Evolutionary conservation across 2,329 filamentous ascomycete species (phyloP).

Genomic region (Corinectria fuckeliana): DNA sequence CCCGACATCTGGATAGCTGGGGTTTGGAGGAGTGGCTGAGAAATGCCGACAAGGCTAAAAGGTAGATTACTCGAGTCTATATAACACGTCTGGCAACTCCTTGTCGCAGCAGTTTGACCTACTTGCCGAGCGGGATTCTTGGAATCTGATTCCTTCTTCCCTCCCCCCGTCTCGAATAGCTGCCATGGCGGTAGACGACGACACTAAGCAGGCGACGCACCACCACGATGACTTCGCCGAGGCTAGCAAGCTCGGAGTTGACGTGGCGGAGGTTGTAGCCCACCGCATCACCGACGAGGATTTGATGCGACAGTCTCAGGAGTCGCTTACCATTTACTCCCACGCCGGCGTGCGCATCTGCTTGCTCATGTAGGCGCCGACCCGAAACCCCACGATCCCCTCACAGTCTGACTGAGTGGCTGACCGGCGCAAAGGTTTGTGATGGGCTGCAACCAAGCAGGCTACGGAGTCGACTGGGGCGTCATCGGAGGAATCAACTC

Average conservation of each 20-base stretch:
- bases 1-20: not conserved
- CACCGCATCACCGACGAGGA: conserved; percentile 31
- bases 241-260: conserved; percentile 28
- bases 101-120: not conserved
- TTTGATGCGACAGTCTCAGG: conserved; percentile 25
- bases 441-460: conserved; percentile 15
- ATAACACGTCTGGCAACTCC: not conserved
- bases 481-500: conserved; percentile 35
- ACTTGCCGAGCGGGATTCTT: not conserved
- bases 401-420: not conserved
- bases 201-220: not conserved
- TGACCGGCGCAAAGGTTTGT: not conserved
- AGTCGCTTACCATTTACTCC: conserved; percentile 26
- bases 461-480: conserved; percentile 35
- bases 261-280: conserved; percentile 30
- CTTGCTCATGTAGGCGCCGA: conserved; percentile 18
- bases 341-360: conserved; percentile 27
- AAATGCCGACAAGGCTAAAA: conserved; percentile 8
- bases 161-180: not conserved
- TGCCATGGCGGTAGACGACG: conserved; percentile 7
- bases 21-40: not conserved
- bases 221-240: conserved; percentile 30
- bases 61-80: not conserved
- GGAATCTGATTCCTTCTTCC: not conserved
- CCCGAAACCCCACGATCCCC: no score